phyloP scores from a whole-genome alignment of 2,329 filamentous ascomycete species.

The Immersiporthe knoxdaviesiana region DNA sequence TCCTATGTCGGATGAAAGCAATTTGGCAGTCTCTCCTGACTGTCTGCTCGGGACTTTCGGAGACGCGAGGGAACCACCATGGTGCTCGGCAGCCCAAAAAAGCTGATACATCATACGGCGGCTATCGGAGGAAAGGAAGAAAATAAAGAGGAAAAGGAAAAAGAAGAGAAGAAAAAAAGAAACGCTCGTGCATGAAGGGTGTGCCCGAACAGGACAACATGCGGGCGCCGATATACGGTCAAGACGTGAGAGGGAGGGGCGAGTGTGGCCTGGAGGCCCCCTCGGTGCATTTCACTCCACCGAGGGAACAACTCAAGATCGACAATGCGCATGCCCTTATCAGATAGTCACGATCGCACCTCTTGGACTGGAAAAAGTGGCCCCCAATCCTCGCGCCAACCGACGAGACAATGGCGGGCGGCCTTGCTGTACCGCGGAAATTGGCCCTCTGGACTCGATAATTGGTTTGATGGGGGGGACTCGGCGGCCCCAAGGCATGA shows the following conservation, averaged over 20 bases:
- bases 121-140: not conserved
- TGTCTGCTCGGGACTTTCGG: not conserved
- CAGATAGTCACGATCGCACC: constrained; percentile 19
- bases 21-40: not conserved
- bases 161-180: not conserved
- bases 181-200: not conserved
- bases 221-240: not conserved
- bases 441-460: not conserved
- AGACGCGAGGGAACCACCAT: not conserved
- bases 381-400: not conserved
- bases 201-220: not conserved
- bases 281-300: not conserved
- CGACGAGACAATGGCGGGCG: not conserved
- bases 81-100: not conserved
- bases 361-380: constrained; percentile 2
- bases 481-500: not conserved
- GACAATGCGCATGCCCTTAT: constrained; percentile 20
- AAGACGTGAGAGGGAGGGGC: not conserved
- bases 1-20: not conserved
- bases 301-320: constrained; percentile 16
- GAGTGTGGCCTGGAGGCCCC: too few species aligned
- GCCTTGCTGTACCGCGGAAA: not conserved
- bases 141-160: not conserved
- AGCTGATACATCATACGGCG: not conserved
- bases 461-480: not conserved